Conservation (phyloP, 2,329 filamentous ascomycete species). For the Lithohypha guttulata region DNA sequence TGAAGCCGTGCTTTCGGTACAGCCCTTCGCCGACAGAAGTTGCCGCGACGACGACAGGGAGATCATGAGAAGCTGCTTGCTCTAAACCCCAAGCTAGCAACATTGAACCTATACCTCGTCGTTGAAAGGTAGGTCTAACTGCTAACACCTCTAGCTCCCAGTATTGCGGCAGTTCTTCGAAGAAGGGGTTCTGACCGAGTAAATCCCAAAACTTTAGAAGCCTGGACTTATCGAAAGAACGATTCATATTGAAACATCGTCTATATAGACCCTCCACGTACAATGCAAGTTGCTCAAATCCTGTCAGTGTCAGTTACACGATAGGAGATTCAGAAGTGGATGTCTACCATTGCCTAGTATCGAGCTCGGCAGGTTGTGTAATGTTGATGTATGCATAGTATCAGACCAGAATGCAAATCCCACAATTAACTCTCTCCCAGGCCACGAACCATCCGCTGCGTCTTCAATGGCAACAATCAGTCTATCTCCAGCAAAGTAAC, state of each 20-base stretch:
- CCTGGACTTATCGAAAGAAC: conserved; percentile 7
- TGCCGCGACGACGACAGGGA: conserved; percentile 23
- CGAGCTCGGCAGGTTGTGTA: neutral
- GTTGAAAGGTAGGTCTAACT: conserved; percentile 22
- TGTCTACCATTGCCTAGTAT: conserved; percentile 13
- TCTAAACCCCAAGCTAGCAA: conserved; percentile 22
- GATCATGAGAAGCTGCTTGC: conserved; percentile 16
- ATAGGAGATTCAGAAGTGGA: no score
- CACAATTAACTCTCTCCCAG: conserved; percentile 16
- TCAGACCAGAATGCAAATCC: conserved; percentile 16
- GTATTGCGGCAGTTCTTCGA: conserved; percentile 16
- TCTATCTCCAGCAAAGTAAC: conserved; percentile 15
- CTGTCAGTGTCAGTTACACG: conserved; percentile 9
- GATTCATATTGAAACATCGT: conserved; percentile 13
- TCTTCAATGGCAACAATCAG: conserved; percentile 17
- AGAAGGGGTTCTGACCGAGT: conserved; percentile 10
- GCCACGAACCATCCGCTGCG: conserved; percentile 10
- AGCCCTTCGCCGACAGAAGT: conserved; percentile 21
- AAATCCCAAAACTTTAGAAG: conserved; percentile 9
- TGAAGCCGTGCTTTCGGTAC: conserved; percentile 25
- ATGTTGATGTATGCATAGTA: conserved; percentile 1
- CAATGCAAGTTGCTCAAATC: conserved; percentile 13
- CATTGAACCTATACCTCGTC: conserved; percentile 23
- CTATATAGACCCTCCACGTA: conserved; percentile 11
- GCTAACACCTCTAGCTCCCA: conserved; percentile 22